These are phyloP conservation scores for Alternaria gaisen DNA, from an alignment of 2,329 filamentous ascomycete genomes.

Conservation along the genomic window DNA sequence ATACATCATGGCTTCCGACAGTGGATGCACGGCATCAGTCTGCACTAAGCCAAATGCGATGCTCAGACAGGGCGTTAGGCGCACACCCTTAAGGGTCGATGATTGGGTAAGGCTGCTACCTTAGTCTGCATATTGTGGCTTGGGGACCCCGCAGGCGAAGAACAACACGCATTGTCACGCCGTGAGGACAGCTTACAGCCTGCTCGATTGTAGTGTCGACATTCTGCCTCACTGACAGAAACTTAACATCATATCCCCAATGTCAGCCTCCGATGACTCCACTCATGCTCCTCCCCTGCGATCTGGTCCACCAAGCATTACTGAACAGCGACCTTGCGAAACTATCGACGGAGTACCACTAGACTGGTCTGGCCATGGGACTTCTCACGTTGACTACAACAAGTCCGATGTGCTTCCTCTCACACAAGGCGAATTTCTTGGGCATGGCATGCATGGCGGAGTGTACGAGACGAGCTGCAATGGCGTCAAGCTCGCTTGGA, in stretches of 20 bases:
- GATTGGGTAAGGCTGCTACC: not conserved
- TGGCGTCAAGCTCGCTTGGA: too few species aligned
- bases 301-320: accelerated
- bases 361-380: not conserved
- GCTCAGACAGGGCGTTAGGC: not conserved
- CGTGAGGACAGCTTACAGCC: not conserved
- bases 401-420: not conserved
- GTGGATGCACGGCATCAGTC: not conserved
- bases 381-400: not conserved
- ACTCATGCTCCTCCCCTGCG: accelerated
- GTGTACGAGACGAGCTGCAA: not conserved
- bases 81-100: not conserved
- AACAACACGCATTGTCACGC: not conserved
- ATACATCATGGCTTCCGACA: not conserved
- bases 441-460: not conserved
- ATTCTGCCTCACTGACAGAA: not conserved
- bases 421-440: accelerated
- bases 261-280: not conserved
- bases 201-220: accelerated
- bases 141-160: not conserved
- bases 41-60: not conserved
- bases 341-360: accelerated
- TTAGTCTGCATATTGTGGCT: not conserved
- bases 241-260: too few species aligned
- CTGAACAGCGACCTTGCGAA: not conserved